Evolutionary conservation across 306 rosid genomes (phyloP).

Genomic region (Phaseolus lunatus): DNA sequence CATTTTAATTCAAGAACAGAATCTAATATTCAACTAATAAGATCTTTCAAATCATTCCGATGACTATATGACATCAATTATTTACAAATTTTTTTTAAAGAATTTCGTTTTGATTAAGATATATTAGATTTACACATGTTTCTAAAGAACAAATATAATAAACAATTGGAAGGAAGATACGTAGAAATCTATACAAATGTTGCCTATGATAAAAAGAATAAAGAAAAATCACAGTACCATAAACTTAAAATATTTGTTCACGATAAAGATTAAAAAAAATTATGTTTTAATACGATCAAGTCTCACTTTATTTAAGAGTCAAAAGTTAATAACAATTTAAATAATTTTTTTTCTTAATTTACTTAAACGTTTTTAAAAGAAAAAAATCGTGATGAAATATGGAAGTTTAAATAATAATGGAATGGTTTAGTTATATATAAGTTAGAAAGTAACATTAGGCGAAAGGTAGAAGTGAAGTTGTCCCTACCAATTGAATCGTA

Average conservation of each 20-base stretch:
- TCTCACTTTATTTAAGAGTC: no score
- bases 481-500: slow-evolving; percentile 26
- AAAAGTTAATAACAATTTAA: no score
- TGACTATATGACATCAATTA: neutral
- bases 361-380: no score
- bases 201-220: neutral
- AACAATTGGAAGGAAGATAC: neutral
- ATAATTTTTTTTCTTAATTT: no score
- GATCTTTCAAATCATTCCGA: neutral
- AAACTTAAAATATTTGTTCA: neutral
- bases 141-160: neutral
- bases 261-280: neutral
- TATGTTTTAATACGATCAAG: no score
- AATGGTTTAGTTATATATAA: no score
- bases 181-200: neutral
- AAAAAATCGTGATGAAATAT: no score
- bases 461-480: slow-evolving; percentile 20
- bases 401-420: no score
- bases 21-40: slow-evolving; percentile 12
- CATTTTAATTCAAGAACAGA: neutral
- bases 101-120: neutral
- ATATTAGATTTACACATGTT: neutral
- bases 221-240: neutral
- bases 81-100: neutral
- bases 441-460: no score